Conservation (phyloP, 768 basidiomycete species). For the Terana coerulea region DNA sequence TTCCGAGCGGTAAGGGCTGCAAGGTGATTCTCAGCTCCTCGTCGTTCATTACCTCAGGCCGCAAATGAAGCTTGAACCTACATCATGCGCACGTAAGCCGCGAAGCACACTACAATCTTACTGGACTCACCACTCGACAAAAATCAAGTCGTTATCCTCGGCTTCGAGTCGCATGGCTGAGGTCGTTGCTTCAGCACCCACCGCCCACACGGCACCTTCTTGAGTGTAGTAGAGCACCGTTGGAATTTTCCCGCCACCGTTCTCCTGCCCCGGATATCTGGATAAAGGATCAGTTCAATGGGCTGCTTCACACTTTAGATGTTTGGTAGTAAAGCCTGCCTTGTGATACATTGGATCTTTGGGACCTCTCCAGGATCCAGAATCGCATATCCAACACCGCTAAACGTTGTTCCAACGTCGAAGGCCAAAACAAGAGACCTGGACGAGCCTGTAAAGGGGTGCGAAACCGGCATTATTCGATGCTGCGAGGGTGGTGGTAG, state of each 20-base stretch:
- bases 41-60: not conserved
- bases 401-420: conserved; percentile 51
- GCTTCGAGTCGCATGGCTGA: conserved; percentile 37
- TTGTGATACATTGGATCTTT: conserved; percentile 41
- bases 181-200: conserved; percentile 42
- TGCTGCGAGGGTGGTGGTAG: not conserved
- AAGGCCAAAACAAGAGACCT: conserved; percentile 23
- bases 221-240: conserved; percentile 45
- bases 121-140: conserved; percentile 16
- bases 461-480: not conserved
- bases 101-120: not conserved
- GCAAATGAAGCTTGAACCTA: conserved; percentile 13
- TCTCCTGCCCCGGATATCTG: conserved; percentile 41
- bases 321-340: too few species aligned
- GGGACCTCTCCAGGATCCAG: conserved; percentile 36
- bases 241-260: conserved; percentile 45
- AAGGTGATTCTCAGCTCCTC: not conserved
- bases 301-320: too few species aligned
- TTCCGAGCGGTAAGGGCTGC: conserved; percentile 1
- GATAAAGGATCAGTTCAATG: not conserved
- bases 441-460: not conserved
- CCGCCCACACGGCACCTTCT: conserved; percentile 34
- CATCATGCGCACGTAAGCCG: not conserved
- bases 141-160: conserved; percentile 32
- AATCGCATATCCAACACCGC: conserved; percentile 43